Conservation (phyloP, 495 filamentous ascomycete genomes). For the Daldinia loculata region DNA sequence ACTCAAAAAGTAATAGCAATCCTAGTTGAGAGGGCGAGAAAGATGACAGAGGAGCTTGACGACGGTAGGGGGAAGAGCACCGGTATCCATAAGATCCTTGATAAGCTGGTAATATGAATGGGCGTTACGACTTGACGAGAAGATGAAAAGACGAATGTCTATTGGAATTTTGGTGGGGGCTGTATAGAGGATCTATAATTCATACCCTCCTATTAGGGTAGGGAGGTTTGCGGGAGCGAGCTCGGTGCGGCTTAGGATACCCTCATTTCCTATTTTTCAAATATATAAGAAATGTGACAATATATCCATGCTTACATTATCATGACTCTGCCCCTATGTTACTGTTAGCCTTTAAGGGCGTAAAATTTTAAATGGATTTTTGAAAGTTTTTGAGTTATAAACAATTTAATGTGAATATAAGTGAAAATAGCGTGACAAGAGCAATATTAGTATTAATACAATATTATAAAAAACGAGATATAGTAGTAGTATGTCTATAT, state of each 20-base stretch:
- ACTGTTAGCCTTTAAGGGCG: neutral
- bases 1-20: constrained; percentile 73
- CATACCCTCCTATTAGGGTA: constrained; percentile 2
- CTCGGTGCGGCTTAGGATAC: constrained; percentile 34
- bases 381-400: neutral
- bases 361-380: neutral
- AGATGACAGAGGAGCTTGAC: constrained; percentile 74
- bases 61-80: constrained; percentile 54
- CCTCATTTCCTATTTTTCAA: constrained; percentile 29
- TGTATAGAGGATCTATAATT: neutral
- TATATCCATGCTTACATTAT: neutral
- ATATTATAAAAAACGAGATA: too few species aligned
- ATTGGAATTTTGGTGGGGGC: neutral
- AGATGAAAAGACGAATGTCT: neutral
- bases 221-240: constrained; percentile 15
- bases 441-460: too few species aligned
- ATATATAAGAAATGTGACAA: neutral
- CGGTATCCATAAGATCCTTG: constrained; percentile 61
- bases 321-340: neutral
- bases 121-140: neutral
- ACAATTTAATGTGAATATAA: neutral
- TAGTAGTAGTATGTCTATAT: too few species aligned
- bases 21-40: constrained; percentile 70
- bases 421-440: too few species aligned
- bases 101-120: constrained; percentile 51